Evolutionary conservation across 176 grass and related monocot genomes (phyloP).

Genomic region (Microstegium vimineum): DNA sequence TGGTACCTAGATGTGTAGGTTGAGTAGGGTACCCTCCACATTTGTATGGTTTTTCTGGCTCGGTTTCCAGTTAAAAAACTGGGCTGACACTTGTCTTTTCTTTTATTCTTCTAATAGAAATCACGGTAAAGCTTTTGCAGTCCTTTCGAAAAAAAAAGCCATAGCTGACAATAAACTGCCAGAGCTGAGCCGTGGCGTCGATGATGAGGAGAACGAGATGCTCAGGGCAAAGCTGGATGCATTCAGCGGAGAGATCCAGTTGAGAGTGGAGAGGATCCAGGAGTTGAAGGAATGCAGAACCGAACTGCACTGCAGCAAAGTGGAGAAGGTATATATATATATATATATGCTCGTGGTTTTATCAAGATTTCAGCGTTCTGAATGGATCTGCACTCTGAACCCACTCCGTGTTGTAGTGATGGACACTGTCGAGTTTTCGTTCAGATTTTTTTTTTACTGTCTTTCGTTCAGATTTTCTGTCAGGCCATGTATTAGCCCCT

Average conservation of each 20-base stretch:
- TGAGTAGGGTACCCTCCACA: too few species aligned
- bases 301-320: neutral
- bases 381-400: neutral
- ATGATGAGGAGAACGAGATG: conserved; percentile 4
- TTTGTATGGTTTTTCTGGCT: too few species aligned
- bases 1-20: too few species aligned
- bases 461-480: neutral
- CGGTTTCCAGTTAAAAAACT: too few species aligned
- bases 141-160: too few species aligned
- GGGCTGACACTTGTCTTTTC: too few species aligned
- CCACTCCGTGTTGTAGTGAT: too few species aligned
- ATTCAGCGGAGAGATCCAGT: neutral
- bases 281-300: neutral
- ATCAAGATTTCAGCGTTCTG: neutral
- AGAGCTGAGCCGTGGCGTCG: neutral
- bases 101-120: too few species aligned
- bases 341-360: neutral
- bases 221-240: neutral
- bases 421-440: too few species aligned
- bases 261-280: neutral
- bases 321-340: conserved; percentile 31
- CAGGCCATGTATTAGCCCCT: neutral
- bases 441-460: too few species aligned
- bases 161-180: neutral
- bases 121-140: too few species aligned